Evolutionary conservation across 2,329 filamentous ascomycete species (phyloP).

Genomic region (Bimuria novae-zelandiae): DNA sequence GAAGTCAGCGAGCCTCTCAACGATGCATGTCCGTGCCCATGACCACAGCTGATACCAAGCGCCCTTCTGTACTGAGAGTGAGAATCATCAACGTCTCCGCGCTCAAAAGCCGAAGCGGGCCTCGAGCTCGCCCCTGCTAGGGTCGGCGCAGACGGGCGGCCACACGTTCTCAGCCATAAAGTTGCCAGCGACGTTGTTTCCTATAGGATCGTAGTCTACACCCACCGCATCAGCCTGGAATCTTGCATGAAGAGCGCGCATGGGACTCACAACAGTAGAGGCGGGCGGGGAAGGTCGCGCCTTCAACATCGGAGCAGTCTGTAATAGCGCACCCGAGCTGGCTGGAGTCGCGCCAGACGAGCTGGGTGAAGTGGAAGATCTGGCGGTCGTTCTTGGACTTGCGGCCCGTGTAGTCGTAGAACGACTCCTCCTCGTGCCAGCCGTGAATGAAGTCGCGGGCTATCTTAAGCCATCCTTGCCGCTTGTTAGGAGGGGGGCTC

Average conservation of each 20-base stretch:
- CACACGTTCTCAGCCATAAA: conserved; percentile 39
- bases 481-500: conserved; percentile 24
- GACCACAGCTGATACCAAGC: not conserved
- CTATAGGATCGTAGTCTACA: conserved; percentile 38
- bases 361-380: conserved; percentile 46
- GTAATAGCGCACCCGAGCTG: conserved; percentile 43
- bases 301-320: conserved; percentile 25
- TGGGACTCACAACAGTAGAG: conserved; percentile 43
- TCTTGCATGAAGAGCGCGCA: not conserved
- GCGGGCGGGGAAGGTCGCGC: conserved; percentile 34
- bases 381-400: conserved; percentile 23
- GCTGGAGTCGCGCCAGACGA: conserved; percentile 45
- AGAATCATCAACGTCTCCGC: not conserved
- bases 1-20: too few species aligned
- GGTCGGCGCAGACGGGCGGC: conserved; percentile 35
- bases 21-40: too few species aligned
- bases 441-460: conserved; percentile 36
- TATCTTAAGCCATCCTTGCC: conserved; percentile 36
- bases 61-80: not conserved
- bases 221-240: too few species aligned
- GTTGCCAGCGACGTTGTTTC: conserved; percentile 40
- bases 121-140: conserved; percentile 19
- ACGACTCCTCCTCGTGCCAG: conserved; percentile 44
- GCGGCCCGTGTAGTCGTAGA: conserved; percentile 41
- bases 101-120: conserved; percentile 13